Base-by-base conservation (phyloP, 202 grass and related monocot species). In the Alloteropsis angusta region DNA sequence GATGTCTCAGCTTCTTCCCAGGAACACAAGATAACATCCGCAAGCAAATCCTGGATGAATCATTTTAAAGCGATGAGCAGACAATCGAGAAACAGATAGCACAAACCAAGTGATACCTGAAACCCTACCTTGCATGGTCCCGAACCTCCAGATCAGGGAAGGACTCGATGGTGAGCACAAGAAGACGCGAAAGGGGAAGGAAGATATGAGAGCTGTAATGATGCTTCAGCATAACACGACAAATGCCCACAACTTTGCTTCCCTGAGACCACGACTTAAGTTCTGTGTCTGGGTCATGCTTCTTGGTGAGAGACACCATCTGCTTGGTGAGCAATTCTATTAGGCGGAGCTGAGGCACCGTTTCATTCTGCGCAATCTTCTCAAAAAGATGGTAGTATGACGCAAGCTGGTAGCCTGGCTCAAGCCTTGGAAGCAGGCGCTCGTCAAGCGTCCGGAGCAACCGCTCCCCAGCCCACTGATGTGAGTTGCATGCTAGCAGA, bases 71-170 rank as follows among this genome's bases (percentile, higher is more conserved):
- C n/a, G 47, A 70, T 88, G 41, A 89, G 49, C 70, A 85, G 39
- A 68, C 15, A 62, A 80, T 47, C 73, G 17, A 55, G 57, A 42
- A 85, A 78, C 7, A 78, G 15, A 45, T 69, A 55, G 41, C 59
- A 65, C 49, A 57, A 60, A 57, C 8, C 15, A 50, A 65, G 56
- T 21, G 44, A 46, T 75, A 65, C 12, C 34, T 53, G 32, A 74
- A 78, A 58, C 7, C 4, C 26, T 87, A 94, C 91, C 95, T 94
- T 72, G 95, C 91, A 90, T 88, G 93, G 71, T 97, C 95, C 60
- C 95, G 79, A 67, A 97, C 86, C 82, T 97, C 95, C 65, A 97
- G 85, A 81, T 98, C 92, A 60, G 95, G 95, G 47, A 92, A 98
- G 53, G 76, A 90, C 65, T 94, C 62, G 47, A 91, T 90, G 46